A percentile compares a stretch with the other conserved stretches of the same genome.
Conservation (phyloP, 108 stramenopile species). For the Skeletonema menzelii region DNA sequence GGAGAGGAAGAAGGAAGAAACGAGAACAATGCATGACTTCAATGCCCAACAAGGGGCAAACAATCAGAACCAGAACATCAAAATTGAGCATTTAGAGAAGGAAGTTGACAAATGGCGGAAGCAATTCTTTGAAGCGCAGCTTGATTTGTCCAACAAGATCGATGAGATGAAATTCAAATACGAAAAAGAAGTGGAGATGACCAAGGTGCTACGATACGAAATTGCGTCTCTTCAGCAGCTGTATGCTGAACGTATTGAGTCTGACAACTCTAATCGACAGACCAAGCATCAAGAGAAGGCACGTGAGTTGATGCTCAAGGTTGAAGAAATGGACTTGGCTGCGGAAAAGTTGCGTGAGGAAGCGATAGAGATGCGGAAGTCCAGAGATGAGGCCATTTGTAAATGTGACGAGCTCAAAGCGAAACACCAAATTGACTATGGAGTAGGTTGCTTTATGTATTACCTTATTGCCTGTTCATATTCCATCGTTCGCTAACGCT, state of each 20-base stretch:
- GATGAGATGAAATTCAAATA: slow-evolving; percentile 11
- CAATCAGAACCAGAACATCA: slow-evolving; percentile 12
- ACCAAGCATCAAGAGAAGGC: slow-evolving; percentile 3
- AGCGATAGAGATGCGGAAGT: slow-evolving; percentile 20
- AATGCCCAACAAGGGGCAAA: neutral
- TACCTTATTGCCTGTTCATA: too few relatives aligned
- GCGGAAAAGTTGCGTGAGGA: slow-evolving; percentile 16
- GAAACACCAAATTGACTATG: slow-evolving; percentile 10
- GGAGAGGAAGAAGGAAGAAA: neutral
- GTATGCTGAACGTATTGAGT: slow-evolving; percentile 8
- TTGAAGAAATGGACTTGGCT: slow-evolving; percentile 19
- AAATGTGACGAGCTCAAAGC: slow-evolving; percentile 20
- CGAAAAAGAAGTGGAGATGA: slow-evolving; percentile 3
- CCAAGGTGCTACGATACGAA: slow-evolving; percentile 13
- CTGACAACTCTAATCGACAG: neutral
- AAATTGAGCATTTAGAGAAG: slow-evolving; percentile 9
- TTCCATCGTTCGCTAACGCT: neutral
- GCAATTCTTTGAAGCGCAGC: slow-evolving; percentile 13
- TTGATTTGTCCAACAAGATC: slow-evolving; percentile 5
- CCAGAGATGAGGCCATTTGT: slow-evolving; percentile 19
- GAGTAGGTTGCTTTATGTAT: slow-evolving; percentile 5
- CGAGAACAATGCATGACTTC: neutral
- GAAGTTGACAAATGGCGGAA: slow-evolving; percentile 34
- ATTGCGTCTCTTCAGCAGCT: slow-evolving; percentile 18
- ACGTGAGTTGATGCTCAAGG: slow-evolving; percentile 24